Conservation (phyloP, 75 land plant genomes). For the Isoetes taiwanensis region DNA sequence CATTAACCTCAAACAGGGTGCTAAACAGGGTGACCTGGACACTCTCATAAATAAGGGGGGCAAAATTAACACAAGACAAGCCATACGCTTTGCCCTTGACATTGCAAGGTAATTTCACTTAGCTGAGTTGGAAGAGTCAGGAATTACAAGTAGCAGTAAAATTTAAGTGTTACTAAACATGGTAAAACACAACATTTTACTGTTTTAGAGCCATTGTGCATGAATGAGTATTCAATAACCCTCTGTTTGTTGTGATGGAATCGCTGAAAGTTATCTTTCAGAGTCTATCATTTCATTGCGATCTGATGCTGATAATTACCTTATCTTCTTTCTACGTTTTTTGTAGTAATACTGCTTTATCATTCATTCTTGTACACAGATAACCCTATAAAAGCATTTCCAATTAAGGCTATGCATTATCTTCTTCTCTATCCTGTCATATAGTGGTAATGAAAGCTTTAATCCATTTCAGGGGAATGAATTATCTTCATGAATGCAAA, state of each 20-base stretch:
- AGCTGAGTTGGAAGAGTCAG: neutral
- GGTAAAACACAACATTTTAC: neutral
- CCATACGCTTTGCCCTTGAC: constrained; percentile 19
- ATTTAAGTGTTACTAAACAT: neutral
- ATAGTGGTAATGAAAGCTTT: no score
- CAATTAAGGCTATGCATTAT: no score
- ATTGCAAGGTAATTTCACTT: constrained; percentile 33
- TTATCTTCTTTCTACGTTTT: no score
- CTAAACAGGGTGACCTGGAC: constrained; percentile 22
- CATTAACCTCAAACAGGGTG: no score
- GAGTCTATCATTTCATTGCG: neutral
- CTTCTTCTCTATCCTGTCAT: no score
- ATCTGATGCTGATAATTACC: no score
- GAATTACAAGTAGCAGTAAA: neutral
- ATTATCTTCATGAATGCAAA: constrained; percentile 72
- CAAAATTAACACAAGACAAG: constrained; percentile 9
- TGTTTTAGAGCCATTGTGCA: neutral
- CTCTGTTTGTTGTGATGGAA: neutral
- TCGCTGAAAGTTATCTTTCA: neutral
- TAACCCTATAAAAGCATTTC: no score
- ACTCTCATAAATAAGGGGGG: constrained; percentile 18
- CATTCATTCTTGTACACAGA: no score
- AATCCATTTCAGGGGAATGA: constrained; percentile 56
- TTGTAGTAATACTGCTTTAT: no score
- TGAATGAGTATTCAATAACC: neutral